Conservation (phyloP, 208 protist species). For the Leishmania braziliensis region DNA sequence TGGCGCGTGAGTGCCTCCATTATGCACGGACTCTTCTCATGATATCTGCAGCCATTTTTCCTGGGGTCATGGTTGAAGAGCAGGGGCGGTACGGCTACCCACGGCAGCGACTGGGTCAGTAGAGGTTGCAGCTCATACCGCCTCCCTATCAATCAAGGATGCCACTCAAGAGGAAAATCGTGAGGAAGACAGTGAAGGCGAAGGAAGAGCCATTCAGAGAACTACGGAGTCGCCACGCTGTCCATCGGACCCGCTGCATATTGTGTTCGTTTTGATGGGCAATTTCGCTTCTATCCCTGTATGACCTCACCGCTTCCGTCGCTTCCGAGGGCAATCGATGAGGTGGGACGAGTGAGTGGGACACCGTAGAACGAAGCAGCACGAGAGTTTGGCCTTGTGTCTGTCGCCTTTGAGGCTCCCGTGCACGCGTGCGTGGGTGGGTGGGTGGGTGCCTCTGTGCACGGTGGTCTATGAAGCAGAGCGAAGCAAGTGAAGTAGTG, state of each 20-base stretch:
- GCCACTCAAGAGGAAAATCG: not conserved
- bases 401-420: not conserved
- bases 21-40: not conserved
- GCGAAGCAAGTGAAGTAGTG: not conserved
- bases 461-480: too few relatives aligned
- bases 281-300: not conserved
- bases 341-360: not conserved
- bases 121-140: not conserved
- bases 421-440: not conserved
- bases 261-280: not conserved
- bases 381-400: too few relatives aligned
- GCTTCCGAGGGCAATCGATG: not conserved
- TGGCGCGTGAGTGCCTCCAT: not conserved
- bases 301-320: not conserved
- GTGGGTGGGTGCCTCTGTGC: not conserved
- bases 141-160: not conserved
- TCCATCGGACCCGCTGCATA: not conserved
- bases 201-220: not conserved
- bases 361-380: too few relatives aligned
- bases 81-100: not conserved
- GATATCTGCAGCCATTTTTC: not conserved
- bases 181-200: not conserved
- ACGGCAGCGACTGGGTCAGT: not conserved
- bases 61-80: not conserved
- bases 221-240: not conserved